Conservation (phyloP, 768 basidiomycete genomes). For the Termitomyces sp. region DNA sequence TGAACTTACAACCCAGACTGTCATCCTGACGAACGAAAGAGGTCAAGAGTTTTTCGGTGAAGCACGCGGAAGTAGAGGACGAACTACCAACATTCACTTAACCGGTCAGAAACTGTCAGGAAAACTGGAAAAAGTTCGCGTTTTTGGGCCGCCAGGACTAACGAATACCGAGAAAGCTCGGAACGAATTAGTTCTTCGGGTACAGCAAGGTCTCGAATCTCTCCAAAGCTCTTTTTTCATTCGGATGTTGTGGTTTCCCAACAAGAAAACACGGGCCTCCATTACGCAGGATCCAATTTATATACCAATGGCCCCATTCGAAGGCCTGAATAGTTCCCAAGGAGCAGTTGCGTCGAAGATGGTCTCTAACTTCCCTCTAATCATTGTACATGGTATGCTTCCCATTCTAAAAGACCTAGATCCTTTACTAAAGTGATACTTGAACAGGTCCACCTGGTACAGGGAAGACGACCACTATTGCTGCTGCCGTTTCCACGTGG, state of each 20-base stretch:
- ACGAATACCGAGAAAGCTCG: conserved; percentile 34
- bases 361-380: conserved; percentile 23
- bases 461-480: conserved; percentile 49
- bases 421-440: not conserved
- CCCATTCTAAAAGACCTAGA: not conserved
- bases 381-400: conserved; percentile 33
- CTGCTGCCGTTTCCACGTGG: conserved; percentile 36
- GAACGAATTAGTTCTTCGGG: conserved; percentile 28
- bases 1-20: conserved; percentile 1
- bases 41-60: conserved; percentile 27
- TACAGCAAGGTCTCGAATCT: conserved; percentile 26
- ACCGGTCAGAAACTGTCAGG: conserved; percentile 14
- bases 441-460: conserved; percentile 43
- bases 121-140: conserved; percentile 25
- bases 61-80: conserved; percentile 26
- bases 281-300: not conserved
- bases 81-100: conserved; percentile 28
- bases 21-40: conserved; percentile 27
- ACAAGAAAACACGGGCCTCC: not conserved
- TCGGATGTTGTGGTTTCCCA: conserved; percentile 34
- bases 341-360: conserved; percentile 28
- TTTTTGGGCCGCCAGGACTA: conserved; percentile 34
- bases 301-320: not conserved
- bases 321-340: conserved; percentile 33
- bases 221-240: conserved; percentile 28